Conservation (phyloP, 129 eudicot species). For the Calendula officinalis region DNA sequence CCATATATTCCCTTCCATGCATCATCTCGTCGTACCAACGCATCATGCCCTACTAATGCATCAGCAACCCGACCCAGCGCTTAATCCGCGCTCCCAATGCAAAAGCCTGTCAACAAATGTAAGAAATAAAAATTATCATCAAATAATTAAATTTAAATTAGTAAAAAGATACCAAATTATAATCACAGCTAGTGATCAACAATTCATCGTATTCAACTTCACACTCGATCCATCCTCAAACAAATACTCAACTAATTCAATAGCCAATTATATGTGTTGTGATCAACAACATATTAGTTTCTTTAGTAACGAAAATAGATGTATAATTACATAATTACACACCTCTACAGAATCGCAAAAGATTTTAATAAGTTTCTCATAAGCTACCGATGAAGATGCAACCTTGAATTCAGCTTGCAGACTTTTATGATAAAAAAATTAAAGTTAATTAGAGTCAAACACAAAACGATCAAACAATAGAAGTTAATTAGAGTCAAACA, state of each 20-base stretch:
- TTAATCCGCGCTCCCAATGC: too few species aligned
- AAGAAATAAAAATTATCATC: neutral
- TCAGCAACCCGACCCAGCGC: too few species aligned
- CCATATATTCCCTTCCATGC: too few species aligned
- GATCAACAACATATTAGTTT: conserved; percentile 16
- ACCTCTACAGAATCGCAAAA: conserved; percentile 68
- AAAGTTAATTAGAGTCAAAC: too few species aligned
- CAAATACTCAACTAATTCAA: conserved; percentile 64
- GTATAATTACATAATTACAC: conserved; percentile 17
- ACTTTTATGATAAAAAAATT: conserved; percentile 22
- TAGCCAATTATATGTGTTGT: conserved; percentile 58
- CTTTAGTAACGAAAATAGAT: neutral
- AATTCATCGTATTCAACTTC: conserved; percentile 44
- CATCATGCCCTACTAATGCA: too few species aligned
- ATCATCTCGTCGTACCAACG: too few species aligned
- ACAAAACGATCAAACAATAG: conserved; percentile 5
- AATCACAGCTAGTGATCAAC: conserved; percentile 61
- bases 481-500: too few species aligned
- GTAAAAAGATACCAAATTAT: conserved; percentile 54
- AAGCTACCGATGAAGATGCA: conserved; percentile 50
- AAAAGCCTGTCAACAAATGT: conserved; percentile 50
- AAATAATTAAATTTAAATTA: neutral
- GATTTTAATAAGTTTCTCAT: conserved; percentile 65
- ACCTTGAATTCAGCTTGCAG: conserved; percentile 66
- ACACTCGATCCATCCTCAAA: conserved; percentile 46